Evolutionary conservation across 495 filamentous ascomycete genomes (phyloP), one percentile per base, ranked within the genome.

Genomic region (Neurospora terricola): DNA sequence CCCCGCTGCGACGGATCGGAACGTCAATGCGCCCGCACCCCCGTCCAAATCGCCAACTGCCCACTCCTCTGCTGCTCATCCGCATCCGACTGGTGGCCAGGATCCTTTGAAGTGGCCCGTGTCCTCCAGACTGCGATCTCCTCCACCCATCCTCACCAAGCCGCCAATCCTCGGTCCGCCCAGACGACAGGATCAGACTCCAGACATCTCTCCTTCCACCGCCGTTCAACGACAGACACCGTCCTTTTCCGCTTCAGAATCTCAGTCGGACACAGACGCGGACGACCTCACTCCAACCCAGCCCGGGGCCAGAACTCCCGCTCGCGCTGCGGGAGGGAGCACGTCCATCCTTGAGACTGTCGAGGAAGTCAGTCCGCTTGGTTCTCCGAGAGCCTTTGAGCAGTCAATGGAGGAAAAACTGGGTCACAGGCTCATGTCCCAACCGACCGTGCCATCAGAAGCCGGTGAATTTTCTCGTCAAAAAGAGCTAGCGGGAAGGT

Each of bases 341-440:
- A 86, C 87, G 27, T 89, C 92, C 21, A 89, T 88, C 54, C 84
- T 99, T 70, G 96, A 97, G 81, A 99, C 96, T 0, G 96, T 99
- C 38, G 91, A 97, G 79, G 96, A 99, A 83, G 90, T 90, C 69
- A 97, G 93, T 81, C 87, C 93, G 74, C 91, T 94, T 37, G 88
- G 89, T 37, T 93, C 93, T 14, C 92, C 92, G 0, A 87, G 85
- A 10, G 78, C 69, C 82, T 85, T 78, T 78, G 88, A 78, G 81
- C 81, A 72, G 70, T 84, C 79, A 54, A 75, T 82, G 75, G 83
- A 79, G 75, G 85, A 86, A 75, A 87, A 81, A 78, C 82, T 82
- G 74, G 84, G 84, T 72, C 86, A 85, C 75, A 86, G 82, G 76
- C 82, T 83, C 70, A 75, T 84, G 40, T 81, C 84, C 40, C 82